These are phyloP conservation scores for Talaromyces islandicus DNA, from an alignment of 2,329 filamentous ascomycete species.

Conservation along the genomic window DNA sequence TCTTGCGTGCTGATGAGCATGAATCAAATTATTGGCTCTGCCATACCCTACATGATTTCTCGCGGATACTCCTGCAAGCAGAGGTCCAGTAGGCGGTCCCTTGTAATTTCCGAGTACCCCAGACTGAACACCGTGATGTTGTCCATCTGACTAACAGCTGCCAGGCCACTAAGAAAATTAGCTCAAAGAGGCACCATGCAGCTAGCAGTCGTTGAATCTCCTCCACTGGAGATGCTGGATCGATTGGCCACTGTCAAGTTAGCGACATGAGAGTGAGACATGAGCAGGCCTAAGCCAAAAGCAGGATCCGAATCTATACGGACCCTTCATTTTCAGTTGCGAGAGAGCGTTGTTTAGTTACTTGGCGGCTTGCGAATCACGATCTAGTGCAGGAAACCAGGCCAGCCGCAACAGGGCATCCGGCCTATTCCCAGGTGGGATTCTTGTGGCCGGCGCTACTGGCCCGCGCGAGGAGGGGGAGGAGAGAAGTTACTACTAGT, in stretches of 20 bases:
- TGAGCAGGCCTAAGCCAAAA: neutral
- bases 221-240: neutral
- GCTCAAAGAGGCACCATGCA: neutral
- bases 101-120: neutral
- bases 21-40: conserved; percentile 2
- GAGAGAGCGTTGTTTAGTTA: neutral
- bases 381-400: neutral
- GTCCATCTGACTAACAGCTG: neutral
- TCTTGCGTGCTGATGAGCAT: neutral
- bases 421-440: neutral
- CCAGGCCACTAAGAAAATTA: neutral
- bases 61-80: neutral
- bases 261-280: neutral
- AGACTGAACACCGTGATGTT: neutral
- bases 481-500: neutral
- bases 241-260: neutral
- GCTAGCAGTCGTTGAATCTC: neutral
- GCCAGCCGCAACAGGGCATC: neutral
- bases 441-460: neutral
- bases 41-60: neutral
- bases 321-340: neutral
- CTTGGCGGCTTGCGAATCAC: neutral
- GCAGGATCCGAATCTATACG: neutral
- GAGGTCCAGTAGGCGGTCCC: neutral
- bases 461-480: neutral